These are phyloP conservation scores for Symbiodinium pilosum DNA, from an alignment of 73 alveolate species.

Conservation along the genomic window DNA sequence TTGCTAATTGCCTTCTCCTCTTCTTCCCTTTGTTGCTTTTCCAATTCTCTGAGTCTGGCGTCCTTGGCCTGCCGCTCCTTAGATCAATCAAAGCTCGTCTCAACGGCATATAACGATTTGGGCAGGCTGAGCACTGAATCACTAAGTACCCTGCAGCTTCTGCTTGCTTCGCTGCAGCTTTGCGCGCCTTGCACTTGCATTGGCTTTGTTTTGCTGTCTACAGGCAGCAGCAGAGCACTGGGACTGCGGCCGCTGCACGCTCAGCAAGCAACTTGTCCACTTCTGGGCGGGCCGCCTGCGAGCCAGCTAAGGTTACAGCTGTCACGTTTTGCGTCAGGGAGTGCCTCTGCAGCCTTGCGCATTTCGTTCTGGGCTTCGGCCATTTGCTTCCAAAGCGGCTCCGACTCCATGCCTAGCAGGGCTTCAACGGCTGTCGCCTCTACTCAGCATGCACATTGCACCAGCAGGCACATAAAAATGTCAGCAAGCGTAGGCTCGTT, in stretches of 20 bases:
- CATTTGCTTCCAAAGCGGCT: slow-evolving; percentile 72
- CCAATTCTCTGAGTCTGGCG: background rate
- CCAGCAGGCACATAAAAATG: background rate
- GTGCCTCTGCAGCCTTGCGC: slow-evolving; percentile 35
- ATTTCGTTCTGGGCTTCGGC: slow-evolving; percentile 12
- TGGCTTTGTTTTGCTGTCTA: background rate
- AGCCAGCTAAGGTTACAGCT: background rate
- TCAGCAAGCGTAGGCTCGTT: too few species aligned
- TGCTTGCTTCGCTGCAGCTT: background rate
- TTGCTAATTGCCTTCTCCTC: background rate
- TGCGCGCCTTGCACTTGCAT: background rate
- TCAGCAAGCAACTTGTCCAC: background rate
- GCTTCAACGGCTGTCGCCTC: background rate
- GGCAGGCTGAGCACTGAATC: too few species aligned
- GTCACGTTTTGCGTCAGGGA: background rate
- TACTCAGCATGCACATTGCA: background rate
- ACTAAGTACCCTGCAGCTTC: background rate
- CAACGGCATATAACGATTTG: background rate
- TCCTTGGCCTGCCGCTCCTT: background rate
- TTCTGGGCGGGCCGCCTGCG: background rate
- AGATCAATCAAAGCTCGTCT: background rate
- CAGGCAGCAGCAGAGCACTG: background rate
- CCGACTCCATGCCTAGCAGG: slow-evolving; percentile 36
- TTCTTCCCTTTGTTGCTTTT: background rate
- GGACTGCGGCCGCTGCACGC: background rate